Base-by-base conservation (phyloP, 2,329 filamentous ascomycete species). In the Epichloe glyceriae region DNA sequence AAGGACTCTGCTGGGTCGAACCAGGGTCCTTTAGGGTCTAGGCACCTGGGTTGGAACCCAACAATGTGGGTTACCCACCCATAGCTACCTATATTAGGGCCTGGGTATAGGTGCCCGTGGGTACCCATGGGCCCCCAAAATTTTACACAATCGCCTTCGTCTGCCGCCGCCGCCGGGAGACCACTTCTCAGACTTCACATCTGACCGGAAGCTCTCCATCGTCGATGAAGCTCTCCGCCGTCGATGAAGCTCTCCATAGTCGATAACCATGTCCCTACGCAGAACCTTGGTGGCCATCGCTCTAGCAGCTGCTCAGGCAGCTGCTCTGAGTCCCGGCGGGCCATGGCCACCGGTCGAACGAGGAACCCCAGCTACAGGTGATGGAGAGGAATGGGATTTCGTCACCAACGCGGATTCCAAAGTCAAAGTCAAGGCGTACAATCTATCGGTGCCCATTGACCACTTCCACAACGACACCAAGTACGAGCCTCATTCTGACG, bases 381-480 rank as follows among this genome's bases (percentile, higher is more conserved):
- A 5, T 14, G 37, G 2, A 14, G 19, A 22, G 2, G n/a, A 15
- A 22, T 3, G 26, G 33, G 17, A 2, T 3, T 1, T 5, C 5
- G 26, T 3, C 7, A 15, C n/a, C 14, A 40, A 20, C 19, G 5
- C 5, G 15, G 15, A 43, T 19, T 22, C 53, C 22, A 47, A 30
- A 30, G 17, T 52, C 22, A 47, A 47, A 7, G 56, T 59, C 54
- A 53, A 57, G 49, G 51, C 53, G 30, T 57, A 57, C 54, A 67
- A 68, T 53, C 52, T 69, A 47, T 66, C 64, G 2, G 74, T 77
- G 3, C 77, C 77, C 15, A 72, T 94, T 35, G 88, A 95, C 64
- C 86, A 93, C 62, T 94, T 93, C 68, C 86, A 86, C 67, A 88
- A 91, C 60, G 83, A 89, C 50, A 78, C 80, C 2, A 70, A 73